phyloP scores from a whole-genome alignment of 2,329 filamentous ascomycete genomes.

The Lachnellula occidentalis region DNA sequence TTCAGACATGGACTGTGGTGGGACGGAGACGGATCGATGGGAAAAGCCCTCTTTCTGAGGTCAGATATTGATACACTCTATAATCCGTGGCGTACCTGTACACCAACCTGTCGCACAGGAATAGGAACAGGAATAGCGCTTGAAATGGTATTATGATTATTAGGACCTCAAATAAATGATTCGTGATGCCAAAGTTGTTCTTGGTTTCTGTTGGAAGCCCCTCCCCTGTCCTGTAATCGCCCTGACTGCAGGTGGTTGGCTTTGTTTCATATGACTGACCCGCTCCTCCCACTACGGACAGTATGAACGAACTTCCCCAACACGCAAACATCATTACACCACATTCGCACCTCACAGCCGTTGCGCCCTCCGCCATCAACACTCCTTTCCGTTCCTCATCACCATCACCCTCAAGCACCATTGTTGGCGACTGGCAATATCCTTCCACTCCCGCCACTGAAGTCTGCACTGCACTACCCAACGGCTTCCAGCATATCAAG shows the following conservation, averaged over 20 bases:
- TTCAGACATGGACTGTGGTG: not conserved
- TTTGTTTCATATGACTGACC: too few relatives aligned
- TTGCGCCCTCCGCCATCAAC: not conserved
- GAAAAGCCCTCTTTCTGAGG: not conserved
- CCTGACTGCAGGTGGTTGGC: too few relatives aligned
- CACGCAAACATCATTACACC: not conserved
- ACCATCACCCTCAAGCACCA: not conserved
- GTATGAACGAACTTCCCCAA: not conserved
- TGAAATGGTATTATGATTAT: too few relatives aligned
- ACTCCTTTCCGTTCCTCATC: not conserved
- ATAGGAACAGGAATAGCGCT: too few relatives aligned
- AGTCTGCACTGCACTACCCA: not conserved
- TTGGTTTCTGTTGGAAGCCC: too few relatives aligned
- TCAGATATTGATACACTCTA: not conserved
- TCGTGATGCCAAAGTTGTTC: too few relatives aligned
- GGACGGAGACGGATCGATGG: not conserved
- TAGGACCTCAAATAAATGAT: too few relatives aligned
- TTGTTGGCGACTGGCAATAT: not conserved
- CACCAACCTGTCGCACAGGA: not conserved
- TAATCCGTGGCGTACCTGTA: not conserved
- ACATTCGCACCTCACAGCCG: not conserved
- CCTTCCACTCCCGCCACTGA: not conserved
- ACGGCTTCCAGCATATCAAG: not conserved
- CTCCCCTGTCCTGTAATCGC: not conserved
- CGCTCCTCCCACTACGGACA: not conserved